Evolutionary conservation across 2,329 filamentous ascomycete species (phyloP).

Genomic region (Trematosphaeria pertusa): DNA sequence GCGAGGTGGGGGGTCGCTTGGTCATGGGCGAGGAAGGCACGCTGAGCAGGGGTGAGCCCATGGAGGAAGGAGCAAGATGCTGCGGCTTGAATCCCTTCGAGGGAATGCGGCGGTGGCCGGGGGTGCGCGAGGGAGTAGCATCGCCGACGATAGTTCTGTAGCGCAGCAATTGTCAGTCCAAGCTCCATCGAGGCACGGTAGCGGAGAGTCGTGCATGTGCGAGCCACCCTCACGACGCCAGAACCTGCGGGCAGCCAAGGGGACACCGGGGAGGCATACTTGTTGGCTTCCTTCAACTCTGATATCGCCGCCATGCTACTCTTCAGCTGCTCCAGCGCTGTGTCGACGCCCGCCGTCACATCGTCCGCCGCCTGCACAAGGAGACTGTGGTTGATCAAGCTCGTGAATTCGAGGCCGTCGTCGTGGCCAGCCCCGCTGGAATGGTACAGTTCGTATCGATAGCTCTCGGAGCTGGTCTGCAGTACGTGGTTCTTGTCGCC

Average conservation of each 20-base stretch:
- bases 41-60: conserved; percentile 50
- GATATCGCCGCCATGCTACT: conserved; percentile 65
- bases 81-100: conserved; percentile 44
- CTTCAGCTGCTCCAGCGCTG: conserved; percentile 65
- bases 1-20: conserved; percentile 51
- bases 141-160: conserved; percentile 47
- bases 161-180: conserved; percentile 38
- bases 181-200: conserved; percentile 18
- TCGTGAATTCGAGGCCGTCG: conserved; percentile 61
- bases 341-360: conserved; percentile 63
- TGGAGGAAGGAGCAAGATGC: conserved; percentile 45
- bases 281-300: conserved; percentile 67
- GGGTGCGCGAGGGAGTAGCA: conserved; percentile 38
- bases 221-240: too few species aligned
- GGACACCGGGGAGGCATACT: conserved; percentile 50
- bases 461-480: conserved; percentile 59
- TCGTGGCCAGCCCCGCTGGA: conserved; percentile 50
- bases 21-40: conserved; percentile 45
- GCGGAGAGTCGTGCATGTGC: neutral
- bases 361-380: conserved; percentile 61
- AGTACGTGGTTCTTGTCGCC: conserved; percentile 64
- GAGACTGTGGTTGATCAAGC: conserved; percentile 64
- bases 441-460: conserved; percentile 65
- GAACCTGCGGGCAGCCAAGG: conserved; percentile 31
- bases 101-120: conserved; percentile 45